Evolutionary conservation across 441 rosid genomes (phyloP).

Genomic region (Populus hybrid): DNA sequence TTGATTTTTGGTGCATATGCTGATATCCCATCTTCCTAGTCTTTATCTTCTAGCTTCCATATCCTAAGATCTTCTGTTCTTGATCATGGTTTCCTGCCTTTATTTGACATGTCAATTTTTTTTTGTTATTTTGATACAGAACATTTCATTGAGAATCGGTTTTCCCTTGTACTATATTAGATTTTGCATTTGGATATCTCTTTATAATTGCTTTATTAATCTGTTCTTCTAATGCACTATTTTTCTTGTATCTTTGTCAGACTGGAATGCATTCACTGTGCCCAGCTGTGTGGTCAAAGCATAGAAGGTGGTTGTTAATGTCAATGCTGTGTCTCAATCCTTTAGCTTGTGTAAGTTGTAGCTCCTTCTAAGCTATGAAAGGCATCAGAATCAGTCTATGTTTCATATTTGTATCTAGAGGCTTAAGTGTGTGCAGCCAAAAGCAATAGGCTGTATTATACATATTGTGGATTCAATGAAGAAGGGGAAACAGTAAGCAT

Average conservation of each 20-base stretch:
- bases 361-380: not conserved
- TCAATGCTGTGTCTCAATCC: constrained; percentile 94
- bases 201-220: constrained; percentile 9
- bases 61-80: not conserved
- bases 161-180: not conserved
- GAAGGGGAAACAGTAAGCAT: not conserved
- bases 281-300: constrained; percentile 97
- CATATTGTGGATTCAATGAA: not conserved
- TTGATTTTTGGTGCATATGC: not conserved
- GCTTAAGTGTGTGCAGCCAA: not conserved
- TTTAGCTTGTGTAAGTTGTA: constrained; percentile 75
- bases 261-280: constrained; percentile 96
- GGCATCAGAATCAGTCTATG: not conserved
- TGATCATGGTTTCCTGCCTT: not conserved
- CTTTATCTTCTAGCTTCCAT: not conserved
- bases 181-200: not conserved
- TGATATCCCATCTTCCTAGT: not conserved
- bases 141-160: not conserved
- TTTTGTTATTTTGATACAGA: not conserved
- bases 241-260: constrained; percentile 37
- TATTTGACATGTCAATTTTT: not conserved
- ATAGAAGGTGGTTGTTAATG: constrained; percentile 94
- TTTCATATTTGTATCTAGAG: not conserved
- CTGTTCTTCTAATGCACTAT: constrained; percentile 2
- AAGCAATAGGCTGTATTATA: not conserved